These are phyloP conservation scores for Sarcocystis neurona DNA, from an alignment of 169 alveolate species.

Conservation along the genomic window DNA sequence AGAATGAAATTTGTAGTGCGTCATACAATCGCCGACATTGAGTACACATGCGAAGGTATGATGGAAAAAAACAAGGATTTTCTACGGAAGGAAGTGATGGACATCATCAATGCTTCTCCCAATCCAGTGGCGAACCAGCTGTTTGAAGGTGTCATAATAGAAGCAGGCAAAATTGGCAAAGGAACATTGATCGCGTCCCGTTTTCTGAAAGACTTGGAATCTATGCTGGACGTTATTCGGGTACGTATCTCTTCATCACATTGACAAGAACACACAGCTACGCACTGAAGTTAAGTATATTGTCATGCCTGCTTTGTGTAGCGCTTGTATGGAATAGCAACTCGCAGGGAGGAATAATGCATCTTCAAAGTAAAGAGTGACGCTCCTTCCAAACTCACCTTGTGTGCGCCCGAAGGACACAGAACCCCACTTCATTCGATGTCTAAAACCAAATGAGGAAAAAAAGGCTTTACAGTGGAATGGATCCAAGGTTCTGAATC, in stretches of 20 bases:
- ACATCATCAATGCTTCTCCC: slow-evolving; percentile 45
- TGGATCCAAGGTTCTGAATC: slow-evolving; percentile 81
- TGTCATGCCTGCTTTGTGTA: too few relatives aligned
- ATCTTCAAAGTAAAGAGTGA: too few relatives aligned
- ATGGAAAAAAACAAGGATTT: slow-evolving; percentile 85
- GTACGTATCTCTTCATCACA: neutral
- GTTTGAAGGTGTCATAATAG: slow-evolving; percentile 78
- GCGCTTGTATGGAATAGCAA: too few relatives aligned
- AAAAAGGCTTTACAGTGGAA: slow-evolving; percentile 84
- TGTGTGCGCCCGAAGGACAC: slow-evolving; percentile 75
- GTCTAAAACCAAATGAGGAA: slow-evolving; percentile 90
- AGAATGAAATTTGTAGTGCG: slow-evolving; percentile 77
- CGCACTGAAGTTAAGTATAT: too few relatives aligned
- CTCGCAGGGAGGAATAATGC: too few relatives aligned
- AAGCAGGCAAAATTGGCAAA: slow-evolving; percentile 86
- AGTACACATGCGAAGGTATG: slow-evolving; percentile 82
- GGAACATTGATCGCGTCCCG: slow-evolving; percentile 88
- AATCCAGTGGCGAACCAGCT: slow-evolving; percentile 74
- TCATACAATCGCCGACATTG: slow-evolving; percentile 89
- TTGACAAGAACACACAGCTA: neutral
- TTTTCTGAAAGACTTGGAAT: slow-evolving; percentile 79
- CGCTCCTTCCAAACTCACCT: too few relatives aligned
- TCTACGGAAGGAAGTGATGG: slow-evolving; percentile 82
- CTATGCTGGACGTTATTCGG: slow-evolving; percentile 79
- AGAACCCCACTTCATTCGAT: slow-evolving; percentile 90